Evolutionary conservation across 805 yeast species (phyloP), one percentile per base, ranked within the genome.

Genomic region (Lachancea sp.): DNA sequence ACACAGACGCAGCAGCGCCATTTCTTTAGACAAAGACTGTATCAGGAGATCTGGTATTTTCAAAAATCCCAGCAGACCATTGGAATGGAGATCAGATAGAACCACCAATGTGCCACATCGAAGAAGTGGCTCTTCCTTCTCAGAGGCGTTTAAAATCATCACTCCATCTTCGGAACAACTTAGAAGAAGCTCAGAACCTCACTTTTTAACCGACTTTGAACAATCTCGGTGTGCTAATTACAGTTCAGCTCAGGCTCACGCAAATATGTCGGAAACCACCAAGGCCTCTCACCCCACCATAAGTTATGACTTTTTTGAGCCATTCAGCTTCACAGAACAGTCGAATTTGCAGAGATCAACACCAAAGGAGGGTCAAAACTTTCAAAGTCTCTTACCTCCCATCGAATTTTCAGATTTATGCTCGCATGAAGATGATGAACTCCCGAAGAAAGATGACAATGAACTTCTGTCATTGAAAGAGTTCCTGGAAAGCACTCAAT

Each of bases 91-190:
- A 16, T 32, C 16, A 7, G 18, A 16, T 16, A 32, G 19, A 19
- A 18, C 8, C 26, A 13, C 9, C 4, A 10, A 12, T n/a, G 13
- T 6, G 8, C 8, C 8, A 6, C 25, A 22, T 22, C 8, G 25
- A 6, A 22, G 25, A 22, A 22, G 25, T 8, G 25, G 25, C 25
- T 22, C 38, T 7, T 25, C 26, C 6, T 5, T 9, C 6, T 33
- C 19, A 9, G n/a, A 12, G 15, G 18, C 38, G 8, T 26, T 25
- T 25, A 26, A 5, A 34, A 36, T 49, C 13, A 45, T 53, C 32
- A 54, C 52, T 15, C 50, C 47, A 15, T 58, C 64, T 4, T 53
- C 51, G n/a, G 56, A 57, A 41, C 65, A 62, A 47, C 49, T 60
- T 10, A 49, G 57, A 38, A 57, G 64, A 40, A 62, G 60, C 35